A percentile compares a stretch with the other conserved stretches of the same genome.
Conservation (phyloP, 163 green algal species). For the Volvox carteri region DNA sequence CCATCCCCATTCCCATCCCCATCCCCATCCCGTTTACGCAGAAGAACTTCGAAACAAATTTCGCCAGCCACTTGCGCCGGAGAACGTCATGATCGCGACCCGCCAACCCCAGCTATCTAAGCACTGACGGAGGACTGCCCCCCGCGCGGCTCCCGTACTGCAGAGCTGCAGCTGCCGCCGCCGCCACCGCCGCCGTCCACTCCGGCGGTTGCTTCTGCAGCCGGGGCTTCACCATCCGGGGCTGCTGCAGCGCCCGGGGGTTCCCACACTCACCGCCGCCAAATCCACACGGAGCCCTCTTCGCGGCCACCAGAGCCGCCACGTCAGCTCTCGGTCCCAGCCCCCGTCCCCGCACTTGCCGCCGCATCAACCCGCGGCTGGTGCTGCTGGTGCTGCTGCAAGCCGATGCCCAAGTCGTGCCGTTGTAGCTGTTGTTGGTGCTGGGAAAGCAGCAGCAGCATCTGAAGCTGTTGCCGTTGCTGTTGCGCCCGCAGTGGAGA, state of each 20-base stretch:
- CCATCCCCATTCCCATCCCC: too few relatives aligned
- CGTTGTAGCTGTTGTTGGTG: neutral
- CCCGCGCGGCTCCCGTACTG: neutral
- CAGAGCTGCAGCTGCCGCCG: neutral
- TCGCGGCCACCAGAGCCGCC: neutral
- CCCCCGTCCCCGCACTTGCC: neutral
- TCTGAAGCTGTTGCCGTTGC: neutral
- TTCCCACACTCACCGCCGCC: neutral
- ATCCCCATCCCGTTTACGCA: too few relatives aligned
- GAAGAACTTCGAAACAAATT: too few relatives aligned
- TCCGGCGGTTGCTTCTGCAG: conserved; percentile 31
- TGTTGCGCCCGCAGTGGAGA: too few relatives aligned
- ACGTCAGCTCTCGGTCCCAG: neutral
- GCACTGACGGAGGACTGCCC: neutral
- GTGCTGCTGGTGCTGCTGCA: conserved; percentile 13
- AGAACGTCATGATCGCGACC: too few relatives aligned
- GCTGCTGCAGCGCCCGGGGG: conserved; percentile 46
- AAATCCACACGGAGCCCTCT: neutral
- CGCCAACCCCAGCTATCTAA: too few relatives aligned
- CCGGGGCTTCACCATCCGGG: neutral
- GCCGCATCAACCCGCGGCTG: neutral
- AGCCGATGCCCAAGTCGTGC: too few relatives aligned
- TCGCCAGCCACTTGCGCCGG: too few relatives aligned
- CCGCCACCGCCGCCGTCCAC: conserved; percentile 10
- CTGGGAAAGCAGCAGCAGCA: neutral